Evolutionary conservation across 2,329 filamentous ascomycete species (phyloP), one percentile per base, ranked within the genome.

Genomic region (Phaeosphaeriaceae sp.): DNA sequence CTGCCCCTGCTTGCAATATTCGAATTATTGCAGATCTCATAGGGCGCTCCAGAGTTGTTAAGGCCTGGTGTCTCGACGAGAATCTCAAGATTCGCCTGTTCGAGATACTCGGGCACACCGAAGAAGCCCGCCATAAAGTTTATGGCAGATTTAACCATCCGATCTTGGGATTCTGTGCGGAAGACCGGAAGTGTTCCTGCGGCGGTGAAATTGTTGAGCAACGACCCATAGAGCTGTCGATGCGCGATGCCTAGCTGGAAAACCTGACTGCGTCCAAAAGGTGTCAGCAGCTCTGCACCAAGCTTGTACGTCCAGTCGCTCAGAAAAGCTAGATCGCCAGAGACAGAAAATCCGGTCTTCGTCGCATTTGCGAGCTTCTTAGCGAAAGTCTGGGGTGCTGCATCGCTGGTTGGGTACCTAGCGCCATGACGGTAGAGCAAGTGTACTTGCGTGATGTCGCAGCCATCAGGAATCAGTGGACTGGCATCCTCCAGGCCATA

Each of bases 151-250:
- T 73, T 72, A 1, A 74, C 70, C 71, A 74, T 74, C 19, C 71
- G 71, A 27, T 74, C 71, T 42, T 74, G 67, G 21, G 63, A 68
- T 44, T 74, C 40, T 0, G 71, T 74, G 3, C 71, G 65, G 45
- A 74, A 79, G 17, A 81, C 77, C 20, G 79, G 78, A 46, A 81
- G 64, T 5, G 76, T 71, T 24, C 74, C 74, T 1, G 61, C 41
- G 42, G 59, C 70, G n/a, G 75, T 71, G 56, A 81, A 81, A 66
- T 81, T 81, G 59, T 81, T 81, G 44, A 82, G 75, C 13, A 81
- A 72, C 48, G 78, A 68, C 7, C 79, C 70, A 25, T 74, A 81
- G n/a, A 81, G 70, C 58, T 81, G 75, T 17, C 79, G 76, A 56
- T 80, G 73, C 52, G 72, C 69, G 13, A 80, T 61, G 9, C 79